Base-by-base conservation (phyloP, 805 yeast genomes). In the Starmerella riodocensis region DNA sequence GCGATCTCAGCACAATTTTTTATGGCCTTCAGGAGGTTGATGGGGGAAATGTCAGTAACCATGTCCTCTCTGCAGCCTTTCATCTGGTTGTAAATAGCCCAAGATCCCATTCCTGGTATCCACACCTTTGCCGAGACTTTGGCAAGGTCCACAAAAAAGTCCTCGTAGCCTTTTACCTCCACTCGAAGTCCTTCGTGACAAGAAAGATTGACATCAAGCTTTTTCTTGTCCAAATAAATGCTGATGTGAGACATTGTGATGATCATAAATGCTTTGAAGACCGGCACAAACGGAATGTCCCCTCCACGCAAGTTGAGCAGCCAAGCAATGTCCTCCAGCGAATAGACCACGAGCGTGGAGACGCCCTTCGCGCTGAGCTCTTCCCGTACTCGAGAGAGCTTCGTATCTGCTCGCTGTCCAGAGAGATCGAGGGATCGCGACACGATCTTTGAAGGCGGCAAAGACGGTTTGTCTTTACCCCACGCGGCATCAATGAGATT, bases 251-350 rank as follows among this genome's bases (percentile, higher is more conserved):
- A 33, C 3, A 53, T 49, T 14, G 70, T 61, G 23, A 77, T 64
- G 9, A 77, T 57, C 1, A 73, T 63, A 51, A 76, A 80, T 7
- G 86, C 66, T 59, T 75, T 84, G 56, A 88, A 91, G 2, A 85
- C 88, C 0, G 97, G 96, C 53, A 78, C 78, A 55, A 70, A 88
- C 4, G 76, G 77, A 42, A 88, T 77, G 56, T 88, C 97, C 18
- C 69, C 71, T 4, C 86, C 82, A 47, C 98, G 73, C 40, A 88
- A 61, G 54, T 88, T 88, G 54, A 85, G 70, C 31, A 85, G 61
- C 95, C 95, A 86, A 6, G 94, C 91, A 46, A 85, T 73, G 50
- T 86, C 94, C 62, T 86, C 96, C 34, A 86, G 61, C 1, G 84
- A 73, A 20, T 75, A 67, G 3, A 82, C 64, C 6, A 85, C 61